phyloP scores from a whole-genome alignment of 768 basidiomycete genomes.

The Chlorophyllum brunneum region DNA sequence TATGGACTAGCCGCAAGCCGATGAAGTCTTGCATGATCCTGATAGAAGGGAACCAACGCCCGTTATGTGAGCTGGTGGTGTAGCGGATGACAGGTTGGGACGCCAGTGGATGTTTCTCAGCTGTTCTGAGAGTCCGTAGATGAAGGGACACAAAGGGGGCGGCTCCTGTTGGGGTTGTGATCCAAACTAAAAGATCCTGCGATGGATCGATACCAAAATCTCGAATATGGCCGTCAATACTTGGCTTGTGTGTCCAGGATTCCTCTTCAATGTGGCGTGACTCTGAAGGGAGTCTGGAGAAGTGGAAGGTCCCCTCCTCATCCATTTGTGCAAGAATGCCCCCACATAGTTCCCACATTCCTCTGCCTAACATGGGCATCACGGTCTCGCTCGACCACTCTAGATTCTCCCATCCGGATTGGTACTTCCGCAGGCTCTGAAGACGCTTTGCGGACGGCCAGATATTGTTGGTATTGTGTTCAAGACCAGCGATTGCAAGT shows the following conservation, averaged over 20 bases:
- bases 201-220: constrained; percentile 66
- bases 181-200: constrained; percentile 57
- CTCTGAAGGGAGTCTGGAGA: constrained; percentile 47
- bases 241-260: constrained; percentile 36
- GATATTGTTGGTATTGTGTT: constrained; percentile 29
- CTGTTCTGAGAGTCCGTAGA: constrained; percentile 41
- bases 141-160: constrained; percentile 27
- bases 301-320: constrained; percentile 29
- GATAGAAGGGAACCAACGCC: constrained; percentile 38
- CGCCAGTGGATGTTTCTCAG: constrained; percentile 42
- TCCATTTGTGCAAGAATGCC: constrained; percentile 47
- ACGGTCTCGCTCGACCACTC: constrained; percentile 28
- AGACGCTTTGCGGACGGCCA: constrained; percentile 31
- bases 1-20: constrained; percentile 41
- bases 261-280: constrained; percentile 42
- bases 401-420: constrained; percentile 35
- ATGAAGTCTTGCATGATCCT: constrained; percentile 53
- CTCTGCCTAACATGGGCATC: constrained; percentile 38
- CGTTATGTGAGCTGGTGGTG: constrained; percentile 19
- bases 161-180: constrained; percentile 29
- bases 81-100: constrained; percentile 28
- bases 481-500: constrained; percentile 39
- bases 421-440: constrained; percentile 32
- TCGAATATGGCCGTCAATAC: constrained; percentile 31
- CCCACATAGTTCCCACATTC: constrained; percentile 56